A percentile compares a stretch with the other conserved stretches of the same genome.
Conservation (phyloP, 306 rosid species). For the Lotus japonicus region DNA sequence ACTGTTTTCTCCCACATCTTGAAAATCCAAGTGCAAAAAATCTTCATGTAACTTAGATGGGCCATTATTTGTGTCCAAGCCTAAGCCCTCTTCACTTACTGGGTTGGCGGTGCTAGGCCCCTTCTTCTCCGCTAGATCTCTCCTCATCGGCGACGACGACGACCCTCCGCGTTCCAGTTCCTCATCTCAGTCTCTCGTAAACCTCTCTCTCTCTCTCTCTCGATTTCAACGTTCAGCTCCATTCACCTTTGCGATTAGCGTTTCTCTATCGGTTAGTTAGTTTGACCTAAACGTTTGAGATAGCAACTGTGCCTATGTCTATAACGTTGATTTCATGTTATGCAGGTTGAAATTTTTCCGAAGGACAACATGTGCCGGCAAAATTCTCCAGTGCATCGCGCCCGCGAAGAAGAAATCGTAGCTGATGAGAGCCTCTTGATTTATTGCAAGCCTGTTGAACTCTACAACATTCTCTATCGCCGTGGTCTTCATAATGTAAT, state of each 20-base stretch:
- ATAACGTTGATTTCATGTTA: background rate
- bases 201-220: background rate
- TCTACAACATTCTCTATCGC: constrained; percentile 81
- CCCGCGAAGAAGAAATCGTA: constrained; percentile 58
- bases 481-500: constrained; percentile 75
- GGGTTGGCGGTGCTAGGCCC: background rate
- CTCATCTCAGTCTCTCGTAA: constrained; percentile 5
- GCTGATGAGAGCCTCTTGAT: constrained; percentile 84
- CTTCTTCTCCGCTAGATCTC: constrained; percentile 35
- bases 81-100: background rate
- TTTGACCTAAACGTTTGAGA: constrained; percentile 16
- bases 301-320: background rate
- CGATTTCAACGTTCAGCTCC: background rate
- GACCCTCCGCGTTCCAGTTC: background rate
- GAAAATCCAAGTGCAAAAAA: too few relatives aligned
- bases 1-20: too few relatives aligned
- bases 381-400: constrained; percentile 47
- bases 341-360: constrained; percentile 10
- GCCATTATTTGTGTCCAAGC: background rate
- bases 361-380: constrained; percentile 67
- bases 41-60: too few relatives aligned
- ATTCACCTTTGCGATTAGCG: background rate
- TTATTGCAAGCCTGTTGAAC: constrained; percentile 96
- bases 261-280: background rate
- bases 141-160: background rate